Percentiles rank a stretch among this genome's conserved stretches.
Conservation (phyloP, 2,329 filamentous ascomycete species). For the Seiridium cupressi region DNA sequence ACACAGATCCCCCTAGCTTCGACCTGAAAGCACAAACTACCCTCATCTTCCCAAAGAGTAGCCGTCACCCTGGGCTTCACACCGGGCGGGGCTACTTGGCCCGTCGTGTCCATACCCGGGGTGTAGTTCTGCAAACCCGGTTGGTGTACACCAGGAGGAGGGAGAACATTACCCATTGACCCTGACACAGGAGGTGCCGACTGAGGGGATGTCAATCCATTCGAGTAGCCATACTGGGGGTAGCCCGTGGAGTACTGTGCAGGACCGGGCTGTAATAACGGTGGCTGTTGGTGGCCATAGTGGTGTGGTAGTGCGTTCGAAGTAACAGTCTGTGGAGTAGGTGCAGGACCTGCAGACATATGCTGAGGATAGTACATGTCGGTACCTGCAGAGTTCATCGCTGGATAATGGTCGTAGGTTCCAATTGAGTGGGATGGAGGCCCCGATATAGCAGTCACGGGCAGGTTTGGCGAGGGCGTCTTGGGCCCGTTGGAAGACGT, state of each 20-base stretch:
- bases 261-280: conserved; percentile 71
- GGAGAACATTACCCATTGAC: conserved; percentile 69
- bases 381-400: conserved; percentile 79
- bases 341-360: conserved; percentile 74
- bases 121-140: conserved; percentile 54
- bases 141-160: conserved; percentile 62
- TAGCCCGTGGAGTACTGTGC: conserved; percentile 67
- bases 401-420: conserved; percentile 43
- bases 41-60: conserved; percentile 97
- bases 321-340: conserved; percentile 73
- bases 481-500: conserved; percentile 65
- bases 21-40: conserved; percentile 95
- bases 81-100: conserved; percentile 85
- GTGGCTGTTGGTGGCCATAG: conserved; percentile 77
- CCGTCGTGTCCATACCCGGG: conserved; percentile 69
- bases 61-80: conserved; percentile 97
- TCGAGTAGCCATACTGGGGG: conserved; percentile 70
- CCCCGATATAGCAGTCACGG: conserved; percentile 44
- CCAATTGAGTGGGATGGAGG: conserved; percentile 35
- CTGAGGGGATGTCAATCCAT: conserved; percentile 79
- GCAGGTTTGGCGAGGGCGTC: conserved; percentile 72
- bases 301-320: conserved; percentile 66
- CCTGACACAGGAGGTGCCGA: conserved; percentile 67
- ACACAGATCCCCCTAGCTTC: conserved; percentile 96
- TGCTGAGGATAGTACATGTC: conserved; percentile 86